These are phyloP conservation scores for Ophiostoma montium DNA, from an alignment of 2,329 filamentous ascomycete genomes.

Conservation along the genomic window DNA sequence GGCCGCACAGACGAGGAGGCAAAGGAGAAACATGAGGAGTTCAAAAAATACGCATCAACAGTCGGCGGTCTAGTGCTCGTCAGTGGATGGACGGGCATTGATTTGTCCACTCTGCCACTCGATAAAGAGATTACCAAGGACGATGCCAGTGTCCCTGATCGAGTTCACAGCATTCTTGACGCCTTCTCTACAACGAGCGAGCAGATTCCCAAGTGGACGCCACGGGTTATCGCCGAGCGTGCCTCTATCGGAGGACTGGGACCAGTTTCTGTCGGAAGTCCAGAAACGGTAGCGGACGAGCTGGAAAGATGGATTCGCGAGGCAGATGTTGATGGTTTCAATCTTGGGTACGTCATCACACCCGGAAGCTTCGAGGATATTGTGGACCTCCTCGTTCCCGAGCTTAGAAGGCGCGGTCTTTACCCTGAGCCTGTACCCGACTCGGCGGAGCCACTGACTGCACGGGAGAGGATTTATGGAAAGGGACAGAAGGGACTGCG, in stretches of 20 bases:
- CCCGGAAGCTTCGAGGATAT: slow-evolving; percentile 49
- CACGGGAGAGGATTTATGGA: slow-evolving; percentile 48
- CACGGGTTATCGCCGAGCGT: slow-evolving; percentile 8
- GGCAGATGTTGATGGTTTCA: slow-evolving; percentile 62
- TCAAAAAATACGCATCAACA: slow-evolving; percentile 10
- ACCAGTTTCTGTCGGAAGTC: slow-evolving; percentile 41
- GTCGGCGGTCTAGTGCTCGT: slow-evolving; percentile 12
- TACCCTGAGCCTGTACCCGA: slow-evolving; percentile 2
- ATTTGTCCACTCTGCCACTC: slow-evolving; percentile 13
- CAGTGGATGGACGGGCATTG: slow-evolving; percentile 14
- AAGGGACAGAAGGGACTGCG: slow-evolving; percentile 41
- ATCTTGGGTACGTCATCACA: slow-evolving; percentile 38
- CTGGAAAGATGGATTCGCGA: slow-evolving; percentile 54
- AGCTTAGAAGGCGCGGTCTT: slow-evolving; percentile 41
- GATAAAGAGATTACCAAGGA: slow-evolving; percentile 12
- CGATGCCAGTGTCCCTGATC: slow-evolving; percentile 1
- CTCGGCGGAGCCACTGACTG: slow-evolving; percentile 26
- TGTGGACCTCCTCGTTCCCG: slow-evolving; percentile 48
- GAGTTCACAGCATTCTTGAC: slow-evolving; percentile 3
- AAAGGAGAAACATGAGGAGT: slow-evolving; percentile 11
- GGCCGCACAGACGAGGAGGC: slow-evolving; percentile 14
- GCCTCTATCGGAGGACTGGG: slow-evolving; percentile 14
- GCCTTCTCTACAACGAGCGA: neutral
- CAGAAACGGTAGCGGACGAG: slow-evolving; percentile 51
- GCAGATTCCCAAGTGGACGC: slow-evolving; percentile 8